phyloP scores from a whole-genome alignment of 1,284 basidiomycete genomes.

The Sanghuangporus sanghuang region DNA sequence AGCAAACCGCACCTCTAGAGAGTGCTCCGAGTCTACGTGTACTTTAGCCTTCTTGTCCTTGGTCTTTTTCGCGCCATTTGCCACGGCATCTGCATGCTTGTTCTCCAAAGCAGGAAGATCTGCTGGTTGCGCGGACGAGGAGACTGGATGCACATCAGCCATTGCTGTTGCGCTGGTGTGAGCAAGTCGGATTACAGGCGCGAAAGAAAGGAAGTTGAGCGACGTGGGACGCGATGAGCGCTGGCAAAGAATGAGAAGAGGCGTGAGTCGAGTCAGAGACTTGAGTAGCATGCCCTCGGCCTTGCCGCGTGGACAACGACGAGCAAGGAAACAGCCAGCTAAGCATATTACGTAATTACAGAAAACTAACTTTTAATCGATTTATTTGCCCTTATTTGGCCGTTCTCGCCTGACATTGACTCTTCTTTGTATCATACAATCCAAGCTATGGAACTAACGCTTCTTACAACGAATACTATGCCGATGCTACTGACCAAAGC shows the following conservation, averaged over 20 bases:
- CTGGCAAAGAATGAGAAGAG: background rate
- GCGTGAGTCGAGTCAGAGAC: background rate
- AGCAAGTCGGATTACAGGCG: background rate
- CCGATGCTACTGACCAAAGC: background rate
- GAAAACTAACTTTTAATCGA: background rate
- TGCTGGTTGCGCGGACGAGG: constrained; percentile 34
- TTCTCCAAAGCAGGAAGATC: constrained; percentile 30
- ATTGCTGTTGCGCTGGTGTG: background rate
- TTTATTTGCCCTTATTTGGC: background rate
- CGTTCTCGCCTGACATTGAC: background rate
- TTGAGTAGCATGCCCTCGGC: background rate
- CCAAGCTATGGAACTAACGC: background rate
- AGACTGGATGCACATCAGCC: constrained; percentile 23
- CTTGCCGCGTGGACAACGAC: background rate
- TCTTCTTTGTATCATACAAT: background rate
- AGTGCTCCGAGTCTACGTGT: constrained; percentile 47
- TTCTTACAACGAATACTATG: background rate
- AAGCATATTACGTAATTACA: background rate
- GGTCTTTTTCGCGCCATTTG: constrained; percentile 34
- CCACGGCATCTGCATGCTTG: constrained; percentile 23
- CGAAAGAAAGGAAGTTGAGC: too few relatives aligned
- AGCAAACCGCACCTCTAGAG: constrained; percentile 41
- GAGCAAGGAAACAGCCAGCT: background rate
- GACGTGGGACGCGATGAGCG: background rate
- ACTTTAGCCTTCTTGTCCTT: constrained; percentile 49